These are phyloP conservation scores for Podospora sp. DNA, from an alignment of 495 filamentous ascomycete genomes.

Conservation along the genomic window DNA sequence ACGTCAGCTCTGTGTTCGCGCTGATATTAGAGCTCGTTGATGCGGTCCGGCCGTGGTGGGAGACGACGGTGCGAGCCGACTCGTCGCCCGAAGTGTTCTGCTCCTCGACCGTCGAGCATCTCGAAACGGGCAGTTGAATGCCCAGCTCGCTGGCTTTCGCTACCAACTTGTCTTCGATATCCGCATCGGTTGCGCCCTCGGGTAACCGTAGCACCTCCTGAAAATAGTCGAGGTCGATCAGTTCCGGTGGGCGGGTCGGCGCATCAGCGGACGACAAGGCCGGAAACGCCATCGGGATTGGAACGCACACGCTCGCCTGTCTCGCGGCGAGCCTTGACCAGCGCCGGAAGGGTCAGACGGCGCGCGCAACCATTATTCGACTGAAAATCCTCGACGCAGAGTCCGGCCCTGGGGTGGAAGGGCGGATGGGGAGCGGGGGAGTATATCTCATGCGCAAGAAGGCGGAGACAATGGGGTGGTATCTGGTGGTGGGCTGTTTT, in stretches of 20 bases:
- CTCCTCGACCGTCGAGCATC: conserved; percentile 16
- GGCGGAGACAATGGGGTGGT: conserved; percentile 4
- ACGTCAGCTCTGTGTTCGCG: conserved; percentile 14
- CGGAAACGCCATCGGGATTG: conserved; percentile 17
- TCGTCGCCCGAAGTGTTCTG: conserved; percentile 32
- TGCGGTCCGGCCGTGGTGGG: conserved; percentile 24
- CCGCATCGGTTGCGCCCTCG: conserved; percentile 41
- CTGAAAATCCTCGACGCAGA: not conserved
- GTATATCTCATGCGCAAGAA: conserved; percentile 17
- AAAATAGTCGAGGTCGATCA: conserved; percentile 45
- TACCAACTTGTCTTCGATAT: conserved; percentile 42
- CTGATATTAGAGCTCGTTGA: conserved; percentile 29
- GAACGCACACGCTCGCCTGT: conserved; percentile 11
- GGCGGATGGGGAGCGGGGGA: not conserved
- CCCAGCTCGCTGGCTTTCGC: conserved; percentile 45
- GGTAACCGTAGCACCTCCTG: conserved; percentile 47
- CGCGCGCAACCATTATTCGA: not conserved
- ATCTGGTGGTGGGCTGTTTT: conserved; percentile 18
- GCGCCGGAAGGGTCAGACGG: not conserved
- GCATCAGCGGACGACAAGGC: conserved; percentile 11
- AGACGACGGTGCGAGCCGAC: conserved; percentile 38
- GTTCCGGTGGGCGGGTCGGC: conserved; percentile 35
- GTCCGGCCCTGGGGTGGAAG: not conserved
- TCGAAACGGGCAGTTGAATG: conserved; percentile 39
- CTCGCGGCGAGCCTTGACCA: not conserved